Percentiles rank a stretch among this genome's conserved stretches.
Evolutionary conservation across 192 early-diverging fungal genomes (phyloP).

Genomic region (Coemansia sp.): DNA sequence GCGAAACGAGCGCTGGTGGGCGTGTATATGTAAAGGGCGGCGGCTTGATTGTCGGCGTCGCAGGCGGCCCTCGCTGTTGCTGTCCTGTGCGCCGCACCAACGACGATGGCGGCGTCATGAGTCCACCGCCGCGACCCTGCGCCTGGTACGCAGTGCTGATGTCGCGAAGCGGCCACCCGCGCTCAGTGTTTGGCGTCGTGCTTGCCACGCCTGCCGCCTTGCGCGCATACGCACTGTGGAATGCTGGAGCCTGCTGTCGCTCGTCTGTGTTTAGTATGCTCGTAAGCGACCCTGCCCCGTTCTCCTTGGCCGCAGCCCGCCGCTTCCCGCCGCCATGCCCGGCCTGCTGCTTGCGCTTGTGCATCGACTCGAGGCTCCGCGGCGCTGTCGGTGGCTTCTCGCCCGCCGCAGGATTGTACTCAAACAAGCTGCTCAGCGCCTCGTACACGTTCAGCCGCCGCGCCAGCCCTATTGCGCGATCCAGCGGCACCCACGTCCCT

Average conservation of each 20-base stretch:
- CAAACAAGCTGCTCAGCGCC: conserved; percentile 36
- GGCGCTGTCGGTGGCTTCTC: conserved; percentile 53
- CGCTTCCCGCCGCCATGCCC: neutral
- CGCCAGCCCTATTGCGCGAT: conserved; percentile 39
- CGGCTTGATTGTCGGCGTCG: neutral
- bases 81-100: conserved; percentile 8
- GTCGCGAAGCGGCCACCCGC: conserved; percentile 37
- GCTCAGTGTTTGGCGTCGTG: neutral
- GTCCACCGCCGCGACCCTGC: neutral
- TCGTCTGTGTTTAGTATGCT: conserved; percentile 24
- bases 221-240: neutral
- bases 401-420: conserved; percentile 43
- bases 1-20: neutral
- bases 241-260: neutral
- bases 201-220: neutral
- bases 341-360: conserved; percentile 39
- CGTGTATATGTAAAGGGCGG: neutral
- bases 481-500: conserved; percentile 57
- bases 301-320: conserved; percentile 4
- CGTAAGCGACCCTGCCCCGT: conserved; percentile 21
- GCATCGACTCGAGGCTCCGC: conserved; percentile 51
- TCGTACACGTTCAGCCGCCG: conserved; percentile 40
- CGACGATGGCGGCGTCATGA: conserved; percentile 42
- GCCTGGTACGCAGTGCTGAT: conserved; percentile 32
- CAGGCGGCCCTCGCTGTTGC: conserved; percentile 5